These are phyloP conservation scores for Fusarium sp. DNA, from an alignment of 2,329 filamentous ascomycete genomes.

Conservation along the genomic window DNA sequence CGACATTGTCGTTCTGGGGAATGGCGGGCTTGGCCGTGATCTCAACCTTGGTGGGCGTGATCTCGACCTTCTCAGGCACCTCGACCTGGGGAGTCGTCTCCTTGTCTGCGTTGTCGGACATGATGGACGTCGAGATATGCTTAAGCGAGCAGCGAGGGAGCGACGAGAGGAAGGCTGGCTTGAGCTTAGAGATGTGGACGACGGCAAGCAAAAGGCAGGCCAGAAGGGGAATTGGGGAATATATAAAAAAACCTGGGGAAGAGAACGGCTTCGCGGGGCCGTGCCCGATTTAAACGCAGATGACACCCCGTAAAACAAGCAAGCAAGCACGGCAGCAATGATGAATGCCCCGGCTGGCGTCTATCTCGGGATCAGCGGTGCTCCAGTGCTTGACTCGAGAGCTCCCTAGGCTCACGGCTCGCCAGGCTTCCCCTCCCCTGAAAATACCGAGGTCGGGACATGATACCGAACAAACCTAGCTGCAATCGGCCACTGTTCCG, in stretches of 20 bases:
- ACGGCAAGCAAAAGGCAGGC: background rate
- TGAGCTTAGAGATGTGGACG: background rate
- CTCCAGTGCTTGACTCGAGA: slow-evolving; percentile 20
- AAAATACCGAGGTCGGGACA: slow-evolving; percentile 44
- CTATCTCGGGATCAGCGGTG: slow-evolving; percentile 34
- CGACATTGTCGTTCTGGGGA: slow-evolving; percentile 96
- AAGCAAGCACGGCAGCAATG: background rate
- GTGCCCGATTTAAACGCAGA: slow-evolving; percentile 36
- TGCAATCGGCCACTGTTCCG: slow-evolving; percentile 41
- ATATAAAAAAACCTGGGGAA: slow-evolving; percentile 36
- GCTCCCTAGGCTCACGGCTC: background rate
- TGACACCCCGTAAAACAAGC: background rate
- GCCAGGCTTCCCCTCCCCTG: slow-evolving; percentile 21
- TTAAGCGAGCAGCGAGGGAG: slow-evolving; percentile 28
- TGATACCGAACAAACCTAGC: slow-evolving; percentile 39
- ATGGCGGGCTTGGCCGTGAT: slow-evolving; percentile 70
- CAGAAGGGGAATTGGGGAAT: slow-evolving; percentile 23
- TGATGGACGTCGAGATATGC: slow-evolving; percentile 23
- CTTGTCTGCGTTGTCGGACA: slow-evolving; percentile 43
- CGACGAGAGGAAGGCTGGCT: slow-evolving; percentile 7
- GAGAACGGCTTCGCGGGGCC: slow-evolving; percentile 29
- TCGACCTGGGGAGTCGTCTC: slow-evolving; percentile 42
- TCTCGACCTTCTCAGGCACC: slow-evolving; percentile 40
- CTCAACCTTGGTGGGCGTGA: slow-evolving; percentile 33
- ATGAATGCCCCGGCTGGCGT: slow-evolving; percentile 6